phyloP scores from a whole-genome alignment of 257 asterid species.

The Orobanche coerulescens region DNA sequence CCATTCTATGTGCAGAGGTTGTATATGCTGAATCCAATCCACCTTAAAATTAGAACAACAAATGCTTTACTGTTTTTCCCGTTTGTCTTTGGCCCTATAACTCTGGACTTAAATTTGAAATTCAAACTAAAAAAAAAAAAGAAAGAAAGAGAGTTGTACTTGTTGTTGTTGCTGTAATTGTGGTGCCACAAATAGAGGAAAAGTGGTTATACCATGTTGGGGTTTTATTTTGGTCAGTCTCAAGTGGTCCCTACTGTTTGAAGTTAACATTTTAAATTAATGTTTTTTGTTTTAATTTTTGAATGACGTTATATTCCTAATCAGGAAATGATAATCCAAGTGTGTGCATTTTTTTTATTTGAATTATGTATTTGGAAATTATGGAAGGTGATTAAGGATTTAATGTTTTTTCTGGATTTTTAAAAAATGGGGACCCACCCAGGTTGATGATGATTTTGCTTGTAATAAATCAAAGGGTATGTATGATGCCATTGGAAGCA shows the following conservation, averaged over 20 bases:
- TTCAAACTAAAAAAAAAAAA: constrained; percentile 53
- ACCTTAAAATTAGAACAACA: constrained; percentile 11
- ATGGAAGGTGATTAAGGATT: background rate
- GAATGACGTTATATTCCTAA: too few species aligned
- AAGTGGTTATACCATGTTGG: background rate
- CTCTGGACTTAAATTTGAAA: constrained; percentile 45
- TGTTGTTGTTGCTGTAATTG: too few species aligned
- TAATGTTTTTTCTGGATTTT: background rate
- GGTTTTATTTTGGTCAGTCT: background rate
- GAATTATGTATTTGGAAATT: too few species aligned
- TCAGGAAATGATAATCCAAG: too few species aligned
- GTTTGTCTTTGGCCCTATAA: constrained; percentile 11
- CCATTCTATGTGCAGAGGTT: constrained; percentile 38
- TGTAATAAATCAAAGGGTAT: constrained; percentile 9
- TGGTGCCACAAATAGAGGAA: constrained; percentile 27
- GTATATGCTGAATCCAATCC: constrained; percentile 9
- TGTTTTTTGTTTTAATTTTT: too few species aligned
- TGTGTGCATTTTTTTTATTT: too few species aligned
- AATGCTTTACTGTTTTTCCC: background rate
- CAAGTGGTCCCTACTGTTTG: constrained; percentile 19
- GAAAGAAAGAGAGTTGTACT: constrained; percentile 21
- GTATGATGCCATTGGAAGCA: too few species aligned
- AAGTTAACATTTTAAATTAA: too few species aligned
- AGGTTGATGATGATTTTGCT: constrained; percentile 8
- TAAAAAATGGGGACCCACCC: background rate